These are phyloP conservation scores for Boechera stricta DNA, from an alignment of 345 rosid species.

Conservation along the genomic window DNA sequence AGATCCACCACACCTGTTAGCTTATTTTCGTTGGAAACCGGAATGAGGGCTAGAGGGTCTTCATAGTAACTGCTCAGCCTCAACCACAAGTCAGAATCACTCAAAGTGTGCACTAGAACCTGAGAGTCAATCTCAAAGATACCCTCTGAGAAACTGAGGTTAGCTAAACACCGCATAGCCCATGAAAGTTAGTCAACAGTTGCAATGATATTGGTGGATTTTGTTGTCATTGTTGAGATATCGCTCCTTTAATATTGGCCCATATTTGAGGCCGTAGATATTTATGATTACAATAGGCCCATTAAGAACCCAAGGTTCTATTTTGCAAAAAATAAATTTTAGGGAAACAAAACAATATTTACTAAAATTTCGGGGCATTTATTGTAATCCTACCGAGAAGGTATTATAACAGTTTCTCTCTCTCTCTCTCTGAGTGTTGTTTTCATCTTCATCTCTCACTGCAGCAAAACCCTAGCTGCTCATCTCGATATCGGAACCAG, in stretches of 20 bases:
- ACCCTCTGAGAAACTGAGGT: no score
- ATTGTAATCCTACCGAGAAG: constrained; percentile 3
- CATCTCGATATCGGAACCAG: constrained; percentile 18
- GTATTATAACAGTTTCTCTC: background rate
- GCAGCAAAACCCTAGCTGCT: constrained; percentile 35
- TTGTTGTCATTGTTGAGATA: no score
- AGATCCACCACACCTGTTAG: no score
- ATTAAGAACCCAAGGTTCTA: background rate
- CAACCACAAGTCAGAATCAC: no score
- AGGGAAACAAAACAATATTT: background rate
- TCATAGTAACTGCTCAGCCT: no score
- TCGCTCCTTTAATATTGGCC: background rate
- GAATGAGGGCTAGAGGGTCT: no score
- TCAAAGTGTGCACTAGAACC: no score
- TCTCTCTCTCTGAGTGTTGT: background rate
- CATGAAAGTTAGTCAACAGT: no score
- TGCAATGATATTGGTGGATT: no score
- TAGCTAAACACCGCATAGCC: no score
- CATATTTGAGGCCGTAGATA: background rate
- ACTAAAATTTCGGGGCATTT: background rate
- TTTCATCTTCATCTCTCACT: background rate
- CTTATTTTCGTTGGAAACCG: no score
- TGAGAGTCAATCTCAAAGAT: no score
- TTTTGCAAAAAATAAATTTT: background rate
- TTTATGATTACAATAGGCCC: background rate